Evolutionary conservation across 306 rosid species (phyloP).

Genomic region (Amphicarpaea edgeworthii): DNA sequence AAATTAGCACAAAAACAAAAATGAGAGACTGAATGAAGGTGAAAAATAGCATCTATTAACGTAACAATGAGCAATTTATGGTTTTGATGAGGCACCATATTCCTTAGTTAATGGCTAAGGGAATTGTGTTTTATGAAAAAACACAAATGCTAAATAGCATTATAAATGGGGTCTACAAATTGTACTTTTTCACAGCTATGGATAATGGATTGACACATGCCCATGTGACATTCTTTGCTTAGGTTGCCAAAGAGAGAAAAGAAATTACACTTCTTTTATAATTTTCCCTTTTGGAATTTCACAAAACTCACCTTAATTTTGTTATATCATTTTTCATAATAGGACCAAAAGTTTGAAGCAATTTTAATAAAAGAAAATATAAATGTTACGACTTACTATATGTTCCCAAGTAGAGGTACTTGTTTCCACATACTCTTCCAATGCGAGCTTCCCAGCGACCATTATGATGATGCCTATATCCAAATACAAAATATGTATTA

Average conservation of each 20-base stretch:
- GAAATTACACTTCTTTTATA: background rate
- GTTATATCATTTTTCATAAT: background rate
- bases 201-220: conserved; percentile 29
- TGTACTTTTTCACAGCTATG: conserved; percentile 13
- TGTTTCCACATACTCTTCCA: conserved; percentile 92
- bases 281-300: background rate
- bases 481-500: background rate
- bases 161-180: conserved; percentile 9
- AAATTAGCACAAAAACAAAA: background rate
- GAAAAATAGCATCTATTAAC: background rate
- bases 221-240: conserved; percentile 22
- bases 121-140: conserved; percentile 5
- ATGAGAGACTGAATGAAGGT: background rate
- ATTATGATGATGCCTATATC: conserved; percentile 85
- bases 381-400: conserved; percentile 60
- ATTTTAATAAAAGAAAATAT: background rate
- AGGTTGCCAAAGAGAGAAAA: background rate
- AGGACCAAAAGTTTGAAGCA: background rate
- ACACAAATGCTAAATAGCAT: conserved; percentile 11
- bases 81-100: background rate
- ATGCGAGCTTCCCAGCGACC: conserved; percentile 99
- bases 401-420: conserved; percentile 90
- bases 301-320: background rate
- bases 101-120: background rate
- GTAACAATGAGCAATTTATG: background rate